These are phyloP conservation scores for Candida corydali DNA, from an alignment of 805 yeast species.

Conservation along the genomic window DNA sequence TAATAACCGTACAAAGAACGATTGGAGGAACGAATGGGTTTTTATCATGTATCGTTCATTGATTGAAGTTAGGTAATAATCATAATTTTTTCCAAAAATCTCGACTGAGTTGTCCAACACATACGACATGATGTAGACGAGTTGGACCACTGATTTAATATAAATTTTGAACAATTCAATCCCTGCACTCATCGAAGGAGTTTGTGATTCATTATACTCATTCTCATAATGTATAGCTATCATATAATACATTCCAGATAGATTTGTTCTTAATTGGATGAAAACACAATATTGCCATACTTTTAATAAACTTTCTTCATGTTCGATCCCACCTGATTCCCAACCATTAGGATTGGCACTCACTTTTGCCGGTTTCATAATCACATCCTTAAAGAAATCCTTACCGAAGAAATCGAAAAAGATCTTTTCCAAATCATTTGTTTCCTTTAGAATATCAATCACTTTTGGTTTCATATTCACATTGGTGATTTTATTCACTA, in stretches of 20 bases:
- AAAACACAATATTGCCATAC: conserved; percentile 33
- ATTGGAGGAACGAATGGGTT: conserved; percentile 34
- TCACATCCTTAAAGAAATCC: conserved; percentile 36
- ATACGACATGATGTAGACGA: conserved; percentile 40
- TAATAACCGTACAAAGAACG: conserved; percentile 35
- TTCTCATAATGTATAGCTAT: conserved; percentile 39
- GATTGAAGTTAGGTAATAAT: conserved; percentile 30
- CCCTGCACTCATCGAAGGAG: conserved; percentile 34
- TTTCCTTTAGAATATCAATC: conserved; percentile 30
- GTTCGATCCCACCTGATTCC: conserved; percentile 18
- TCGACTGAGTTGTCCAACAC: conserved; percentile 40
- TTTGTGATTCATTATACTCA: conserved; percentile 21
- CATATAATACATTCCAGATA: conserved; percentile 37
- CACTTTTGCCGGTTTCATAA: conserved; percentile 28
- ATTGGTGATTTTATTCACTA: conserved; percentile 18
- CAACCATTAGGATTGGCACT: conserved; percentile 11
- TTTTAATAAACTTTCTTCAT: conserved; percentile 27
- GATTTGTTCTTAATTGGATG: conserved; percentile 34
- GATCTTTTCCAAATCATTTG: conserved; percentile 31
- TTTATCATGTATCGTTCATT: conserved; percentile 39
- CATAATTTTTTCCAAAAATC: conserved; percentile 37
- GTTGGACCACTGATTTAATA: conserved; percentile 37
- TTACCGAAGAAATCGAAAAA: conserved; percentile 36
- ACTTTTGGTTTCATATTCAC: conserved; percentile 27
- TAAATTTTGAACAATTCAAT: conserved; percentile 40